These are phyloP conservation scores for Mortierella sp. DNA, from an alignment of 371 early-diverging fungal genomes.

Conservation along the genomic window DNA sequence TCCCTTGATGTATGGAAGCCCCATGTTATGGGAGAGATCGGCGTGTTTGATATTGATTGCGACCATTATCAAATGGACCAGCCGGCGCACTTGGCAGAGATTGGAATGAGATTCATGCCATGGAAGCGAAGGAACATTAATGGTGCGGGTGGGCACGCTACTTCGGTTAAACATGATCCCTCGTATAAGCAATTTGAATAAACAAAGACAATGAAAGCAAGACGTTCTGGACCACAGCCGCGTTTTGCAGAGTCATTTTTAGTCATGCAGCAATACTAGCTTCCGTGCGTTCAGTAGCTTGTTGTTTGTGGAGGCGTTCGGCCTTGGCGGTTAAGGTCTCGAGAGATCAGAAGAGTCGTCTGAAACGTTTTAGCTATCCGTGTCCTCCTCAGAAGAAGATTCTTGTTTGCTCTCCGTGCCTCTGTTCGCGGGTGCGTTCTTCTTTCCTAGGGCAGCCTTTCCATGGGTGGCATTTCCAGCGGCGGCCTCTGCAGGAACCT, in stretches of 20 bases:
- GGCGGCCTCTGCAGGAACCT: conserved; percentile 41
- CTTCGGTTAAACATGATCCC: too few relatives aligned
- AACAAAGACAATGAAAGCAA: too few relatives aligned
- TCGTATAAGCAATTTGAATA: too few relatives aligned
- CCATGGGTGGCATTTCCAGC: conserved; percentile 33
- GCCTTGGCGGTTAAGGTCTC: conserved; percentile 66
- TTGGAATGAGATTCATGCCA: conserved; percentile 2
- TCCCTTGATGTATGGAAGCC: conserved; percentile 7
- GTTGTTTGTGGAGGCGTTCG: conserved; percentile 79
- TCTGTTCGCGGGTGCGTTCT: conserved; percentile 47
- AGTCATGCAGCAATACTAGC: conserved; percentile 77
- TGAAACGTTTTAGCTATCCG: conserved; percentile 54
- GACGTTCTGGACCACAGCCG: too few relatives aligned
- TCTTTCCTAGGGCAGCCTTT: conserved; percentile 47
- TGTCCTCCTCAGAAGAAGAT: conserved; percentile 36
- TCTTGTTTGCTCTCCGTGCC: conserved; percentile 34
- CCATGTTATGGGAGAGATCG: conserved; percentile 7
- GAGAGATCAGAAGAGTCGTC: conserved; percentile 61
- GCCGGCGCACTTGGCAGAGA: conserved; percentile 3
- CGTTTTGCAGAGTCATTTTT: too few relatives aligned
- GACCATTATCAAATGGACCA: not conserved
- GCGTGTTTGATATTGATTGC: conserved; percentile 5
- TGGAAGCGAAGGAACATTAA: too few relatives aligned
- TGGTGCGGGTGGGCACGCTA: too few relatives aligned
- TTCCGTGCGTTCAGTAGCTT: conserved; percentile 81